Base-by-base conservation (phyloP, 2,329 filamentous ascomycete genomes). In the Ophiostoma piceae region DNA sequence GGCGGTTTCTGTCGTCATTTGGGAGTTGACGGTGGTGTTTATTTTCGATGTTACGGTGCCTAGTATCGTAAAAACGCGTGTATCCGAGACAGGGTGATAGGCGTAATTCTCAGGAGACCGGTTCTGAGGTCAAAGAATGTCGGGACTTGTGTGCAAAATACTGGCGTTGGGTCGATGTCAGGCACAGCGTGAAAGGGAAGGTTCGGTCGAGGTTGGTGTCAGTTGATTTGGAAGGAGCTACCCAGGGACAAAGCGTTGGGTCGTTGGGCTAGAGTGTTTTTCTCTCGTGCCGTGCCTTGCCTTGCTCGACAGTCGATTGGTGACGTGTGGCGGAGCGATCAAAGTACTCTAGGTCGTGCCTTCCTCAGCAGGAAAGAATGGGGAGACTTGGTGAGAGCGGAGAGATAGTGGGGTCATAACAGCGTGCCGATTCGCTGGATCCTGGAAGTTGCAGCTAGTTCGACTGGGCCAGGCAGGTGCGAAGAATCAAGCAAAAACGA, bases 321-420 rank as follows among this genome's bases (percentile, higher is more conserved):
- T 66, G 67, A 62, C 69, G 69, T 67, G 35, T 70, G 69, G 65
- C 64, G 51, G 68, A 67, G 69, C 57, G 69, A 62, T 66, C 57
- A 57, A 47, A 19, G 43, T 47, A 16, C 16, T 47, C 43, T n/a
- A 54, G 66, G 62, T 65, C 35, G 62, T 65, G 35, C 62, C 62
- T 65, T 65, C 35, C 35, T 64, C 60, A 37, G 12, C 29, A 12
- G 9, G 9, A 26, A 57, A 57, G 51, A 57, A 57, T 57, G 51
- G 51, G 51, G 51, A 39, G 19, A 65, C 62, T 65, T 65, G 62
- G 62, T 39, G 35, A 39, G 62, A 22, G 29, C 29, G 60, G 32
- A 37, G 60, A 64, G 19, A 64, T 41, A 41, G 62, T 65, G 62
- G 62, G 62, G 62, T 65, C 35, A 22, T 14, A 19, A n/a, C 7